A percentile compares a stretch with the other conserved stretches of the same genome.
Conservation (phyloP, 2,329 filamentous ascomycete genomes). For the Trichoderma gracile region DNA sequence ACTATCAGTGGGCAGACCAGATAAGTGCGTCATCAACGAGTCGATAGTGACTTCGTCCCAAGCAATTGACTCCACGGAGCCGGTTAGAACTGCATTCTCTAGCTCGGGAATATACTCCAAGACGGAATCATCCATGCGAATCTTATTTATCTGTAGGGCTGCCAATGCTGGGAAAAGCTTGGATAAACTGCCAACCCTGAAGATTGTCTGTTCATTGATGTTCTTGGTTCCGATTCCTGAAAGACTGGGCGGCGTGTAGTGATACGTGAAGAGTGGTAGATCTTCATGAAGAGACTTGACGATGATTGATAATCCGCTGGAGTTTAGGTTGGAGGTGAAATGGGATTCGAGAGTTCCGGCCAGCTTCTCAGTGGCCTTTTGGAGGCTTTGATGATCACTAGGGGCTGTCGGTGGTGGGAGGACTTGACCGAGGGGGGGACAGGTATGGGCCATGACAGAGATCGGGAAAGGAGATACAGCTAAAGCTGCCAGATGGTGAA, state of each 20-base stretch:
- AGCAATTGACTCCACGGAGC: conserved; percentile 37
- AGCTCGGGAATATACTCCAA: not conserved
- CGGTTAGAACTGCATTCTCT: not conserved
- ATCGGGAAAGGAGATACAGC: not conserved
- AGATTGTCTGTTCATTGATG: conserved; percentile 39
- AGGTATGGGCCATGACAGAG: not conserved
- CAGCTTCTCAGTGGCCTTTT: not conserved
- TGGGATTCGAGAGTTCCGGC: not conserved
- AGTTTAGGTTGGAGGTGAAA: not conserved
- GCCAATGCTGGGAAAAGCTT: conserved; percentile 41
- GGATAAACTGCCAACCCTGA: conserved; percentile 39
- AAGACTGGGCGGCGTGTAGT: not conserved
- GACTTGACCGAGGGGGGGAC: conserved; percentile 1
- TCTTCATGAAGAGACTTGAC: conserved; percentile 9
- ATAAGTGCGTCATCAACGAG: conserved; percentile 48
- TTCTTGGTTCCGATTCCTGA: conserved; percentile 31
- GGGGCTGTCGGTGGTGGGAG: conserved; percentile 5
- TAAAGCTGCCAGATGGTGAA: not conserved
- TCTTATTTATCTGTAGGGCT: conserved; percentile 34
- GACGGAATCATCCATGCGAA: not conserved
- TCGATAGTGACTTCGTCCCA: conserved; percentile 52
- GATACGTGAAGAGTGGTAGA: not conserved
- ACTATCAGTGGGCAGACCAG: conserved; percentile 45
- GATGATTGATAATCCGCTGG: not conserved
- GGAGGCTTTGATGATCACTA: not conserved